Evolutionary conservation across 441 rosid genomes (phyloP), one percentile per base, ranked within the genome.

Genomic region (Capsella rubella): DNA sequence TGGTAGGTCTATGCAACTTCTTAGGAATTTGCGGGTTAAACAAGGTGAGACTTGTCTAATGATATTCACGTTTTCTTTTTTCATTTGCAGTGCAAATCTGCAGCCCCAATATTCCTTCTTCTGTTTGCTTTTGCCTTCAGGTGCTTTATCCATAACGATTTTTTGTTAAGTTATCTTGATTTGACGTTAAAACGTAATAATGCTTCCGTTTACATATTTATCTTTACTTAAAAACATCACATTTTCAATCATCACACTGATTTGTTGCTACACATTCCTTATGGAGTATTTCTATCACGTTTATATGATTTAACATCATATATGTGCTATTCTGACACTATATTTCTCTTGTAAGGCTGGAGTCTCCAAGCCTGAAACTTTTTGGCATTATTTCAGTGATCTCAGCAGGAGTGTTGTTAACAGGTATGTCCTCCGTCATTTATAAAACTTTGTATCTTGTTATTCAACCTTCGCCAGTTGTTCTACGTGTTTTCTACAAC

Each of bases 101-200:
- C 98, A 45, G 80, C 97, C 45, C 99, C 99, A 39, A 90, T 95
- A 83, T 95, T 93, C 84, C 99, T 95, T 68, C 90, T 95, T 60
- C 66, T 95, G 53, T 95, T 95, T 76, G 97, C 99, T 78, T 95
- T 95, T 88, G 97, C 97, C 65, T 95, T 95, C 91, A 95, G 97
- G 99, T 95, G 79, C 81, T 67, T 71, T 83, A 67, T 81, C 45
- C 59, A 6, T 51, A 9, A n/a, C 53, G 13, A 8, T 28, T 14
- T 21, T 14, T 18, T 37, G 3, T 43, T 27, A 35, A 51, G 21
- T 27, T 37, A 4, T 59, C 57, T 56, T 77, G 60, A 39, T 50
- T 8, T 40, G 18, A 40, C 14, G 29, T 28, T 40, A 56, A 46
- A 69, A 10, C 18, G 9, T 34, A 15, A 43, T 4, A 60, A 27